Base-by-base conservation (phyloP, 1,284 basidiomycete species). In the Athelia psychrophila region DNA sequence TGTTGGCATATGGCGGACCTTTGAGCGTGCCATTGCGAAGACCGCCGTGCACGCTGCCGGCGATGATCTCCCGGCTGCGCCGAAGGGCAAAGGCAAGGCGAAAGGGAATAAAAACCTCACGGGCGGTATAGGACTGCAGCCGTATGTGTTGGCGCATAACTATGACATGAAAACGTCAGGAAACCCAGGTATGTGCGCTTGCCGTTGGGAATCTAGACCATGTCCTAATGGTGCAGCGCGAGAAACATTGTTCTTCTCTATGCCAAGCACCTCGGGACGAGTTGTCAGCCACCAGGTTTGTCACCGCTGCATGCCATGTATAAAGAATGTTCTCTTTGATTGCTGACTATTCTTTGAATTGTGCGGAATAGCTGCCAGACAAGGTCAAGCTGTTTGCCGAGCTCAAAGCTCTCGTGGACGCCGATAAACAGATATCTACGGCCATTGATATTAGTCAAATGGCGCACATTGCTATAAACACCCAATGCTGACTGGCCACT, bases 261-360 rank as follows among this genome's bases (percentile, higher is more conserved):
- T 83, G 22, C 83, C 85, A 0, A 85, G 83, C 56, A 86, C 85
- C 0, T 90, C 87, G 0, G 86, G 80, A 0, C 72, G 81, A 15
- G 86, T 88, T 1, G 76, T 79, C 8, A 70, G 71, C 24, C 82
- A 84, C 60, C 82, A 86, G 73, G 86, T 83, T 30, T 48, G 71
- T 55, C 13, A 33, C 19, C 25, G 38, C 24, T 23, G 1, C 25
- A 42, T 16, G 13, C 47, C 38, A n/a, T 40, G 33, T n/a, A n/a
- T n/a, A n/a, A n/a, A n/a, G n/a, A n/a, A n/a, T 2, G 25, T 33
- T 23, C 23, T 6, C 19, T 40, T 32, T 35, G 5, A 33, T 23
- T 18, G 18, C 24, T 35, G 42, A 20, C 27, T 53, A 1, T 35
- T 13, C 20, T 53, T 50, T 20, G 23, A 2, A n/a, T 47, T 30